Evolutionary conservation across 2,329 filamentous ascomycete genomes (phyloP).

Genomic region (Colletotrichum nymphaeae): DNA sequence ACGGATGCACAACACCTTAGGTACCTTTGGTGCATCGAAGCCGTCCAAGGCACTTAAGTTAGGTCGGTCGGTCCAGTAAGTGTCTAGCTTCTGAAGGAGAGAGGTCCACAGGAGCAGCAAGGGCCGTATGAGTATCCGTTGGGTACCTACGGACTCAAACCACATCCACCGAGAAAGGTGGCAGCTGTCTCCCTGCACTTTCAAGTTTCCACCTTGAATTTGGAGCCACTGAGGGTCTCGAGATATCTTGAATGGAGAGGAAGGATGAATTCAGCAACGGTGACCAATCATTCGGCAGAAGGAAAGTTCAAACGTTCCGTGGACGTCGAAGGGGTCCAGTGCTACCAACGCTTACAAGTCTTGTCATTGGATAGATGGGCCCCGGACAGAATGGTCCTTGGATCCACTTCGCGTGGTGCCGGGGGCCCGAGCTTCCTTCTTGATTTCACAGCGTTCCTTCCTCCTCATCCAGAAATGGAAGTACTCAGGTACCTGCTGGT

Average conservation of each 20-base stretch:
- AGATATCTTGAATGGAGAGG: background rate
- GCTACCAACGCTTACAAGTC: background rate
- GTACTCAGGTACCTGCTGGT: background rate
- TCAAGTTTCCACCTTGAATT: background rate
- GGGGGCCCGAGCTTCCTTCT: constrained; percentile 7
- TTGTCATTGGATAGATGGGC: constrained; percentile 9
- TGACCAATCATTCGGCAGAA: background rate
- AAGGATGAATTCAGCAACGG: background rate
- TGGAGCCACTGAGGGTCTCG: constrained; percentile 1
- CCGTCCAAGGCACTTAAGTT: background rate
- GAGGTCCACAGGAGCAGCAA: background rate
- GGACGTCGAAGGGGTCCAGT: background rate
- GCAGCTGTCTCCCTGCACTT: background rate
- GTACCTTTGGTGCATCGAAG: background rate
- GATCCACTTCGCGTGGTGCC: constrained; percentile 3
- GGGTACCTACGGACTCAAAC: background rate
- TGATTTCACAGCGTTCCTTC: background rate
- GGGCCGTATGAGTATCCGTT: background rate
- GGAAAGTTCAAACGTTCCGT: background rate
- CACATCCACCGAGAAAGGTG: background rate
- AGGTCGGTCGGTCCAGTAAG: too few relatives aligned
- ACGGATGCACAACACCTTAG: background rate
- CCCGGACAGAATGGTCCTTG: background rate
- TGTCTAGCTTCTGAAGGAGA: background rate
- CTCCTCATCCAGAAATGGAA: background rate